Conservation (phyloP, 257 asterid species). For the Gentiana dahurica region DNA sequence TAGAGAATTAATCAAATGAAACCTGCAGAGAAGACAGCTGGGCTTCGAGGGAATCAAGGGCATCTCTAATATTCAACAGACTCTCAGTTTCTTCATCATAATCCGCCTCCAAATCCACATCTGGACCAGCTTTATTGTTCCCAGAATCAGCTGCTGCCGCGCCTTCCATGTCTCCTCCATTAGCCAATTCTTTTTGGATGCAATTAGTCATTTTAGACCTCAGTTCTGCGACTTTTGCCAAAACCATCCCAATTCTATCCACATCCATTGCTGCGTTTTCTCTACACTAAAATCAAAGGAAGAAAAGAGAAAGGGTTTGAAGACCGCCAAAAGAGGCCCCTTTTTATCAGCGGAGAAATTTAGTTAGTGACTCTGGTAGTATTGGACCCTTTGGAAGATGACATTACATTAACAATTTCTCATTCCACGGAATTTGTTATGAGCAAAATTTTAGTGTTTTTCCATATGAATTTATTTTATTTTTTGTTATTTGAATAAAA, state of each 20-base stretch:
- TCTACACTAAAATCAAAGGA: neutral
- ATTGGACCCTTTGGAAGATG: constrained; percentile 6
- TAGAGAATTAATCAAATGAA: too few relatives aligned
- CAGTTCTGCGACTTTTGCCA: constrained; percentile 29
- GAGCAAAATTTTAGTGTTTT: too few relatives aligned
- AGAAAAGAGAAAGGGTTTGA: constrained; percentile 1
- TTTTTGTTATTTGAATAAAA: too few relatives aligned
- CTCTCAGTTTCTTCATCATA: constrained; percentile 42
- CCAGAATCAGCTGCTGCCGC: neutral
- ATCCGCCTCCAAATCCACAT: constrained; percentile 8
- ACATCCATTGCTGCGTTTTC: constrained; percentile 24
- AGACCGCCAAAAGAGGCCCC: constrained; percentile 10
- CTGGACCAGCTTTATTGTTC: constrained; percentile 9
- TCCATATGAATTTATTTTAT: too few relatives aligned
- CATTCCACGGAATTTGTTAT: too few relatives aligned
- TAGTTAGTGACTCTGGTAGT: constrained; percentile 17
- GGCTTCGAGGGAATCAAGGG: constrained; percentile 73
- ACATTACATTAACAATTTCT: neutral
- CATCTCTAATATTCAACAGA: constrained; percentile 60
- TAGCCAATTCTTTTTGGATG: constrained; percentile 13
- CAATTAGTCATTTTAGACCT: constrained; percentile 31
- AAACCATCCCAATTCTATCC: constrained; percentile 33
- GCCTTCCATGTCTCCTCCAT: constrained; percentile 8
- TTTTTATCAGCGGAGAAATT: neutral
- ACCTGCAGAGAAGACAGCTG: constrained; percentile 73